phyloP scores from a whole-genome alignment of 139 green algal species.

The Tetratostichococcus sp. region DNA sequence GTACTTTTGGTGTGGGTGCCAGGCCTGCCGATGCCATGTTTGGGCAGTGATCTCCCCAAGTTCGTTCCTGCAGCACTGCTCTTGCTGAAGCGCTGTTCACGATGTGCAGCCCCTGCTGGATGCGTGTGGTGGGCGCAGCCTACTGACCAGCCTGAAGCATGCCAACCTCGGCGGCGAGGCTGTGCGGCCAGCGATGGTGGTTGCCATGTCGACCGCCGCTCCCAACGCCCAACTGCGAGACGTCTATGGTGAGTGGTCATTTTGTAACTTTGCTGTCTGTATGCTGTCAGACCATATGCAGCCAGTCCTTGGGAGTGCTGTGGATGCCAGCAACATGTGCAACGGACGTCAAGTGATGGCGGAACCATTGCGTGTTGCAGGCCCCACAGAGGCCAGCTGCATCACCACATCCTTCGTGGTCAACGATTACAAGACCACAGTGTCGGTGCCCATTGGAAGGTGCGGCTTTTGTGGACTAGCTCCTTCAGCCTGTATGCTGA shows the following conservation, averaged over 20 bases:
- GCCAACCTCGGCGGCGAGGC: constrained; percentile 18
- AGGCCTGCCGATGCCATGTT: not conserved
- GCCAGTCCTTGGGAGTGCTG: no score
- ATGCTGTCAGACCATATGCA: no score
- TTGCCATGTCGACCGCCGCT: not conserved
- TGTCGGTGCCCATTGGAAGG: not conserved
- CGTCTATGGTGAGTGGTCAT: constrained; percentile 22
- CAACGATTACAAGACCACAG: not conserved
- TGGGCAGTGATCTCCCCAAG: not conserved
- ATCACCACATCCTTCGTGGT: not conserved
- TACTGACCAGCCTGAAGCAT: not conserved
- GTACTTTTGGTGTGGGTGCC: not conserved
- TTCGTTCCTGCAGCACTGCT: no score
- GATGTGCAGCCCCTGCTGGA: not conserved
- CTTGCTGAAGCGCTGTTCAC: no score
- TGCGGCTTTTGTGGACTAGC: not conserved
- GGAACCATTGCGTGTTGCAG: no score
- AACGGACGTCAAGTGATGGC: no score
- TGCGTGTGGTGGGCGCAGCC: not conserved
- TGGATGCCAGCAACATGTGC: no score
- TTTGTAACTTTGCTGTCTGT: no score
- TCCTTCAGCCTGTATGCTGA: no score
- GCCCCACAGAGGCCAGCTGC: constrained; percentile 15
- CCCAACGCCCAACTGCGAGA: constrained; percentile 26
- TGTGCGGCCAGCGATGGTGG: constrained; percentile 1